Evolutionary conservation across 345 rosid genomes (phyloP), one percentile per base, ranked within the genome.

Genomic region (Citrus glauca): DNA sequence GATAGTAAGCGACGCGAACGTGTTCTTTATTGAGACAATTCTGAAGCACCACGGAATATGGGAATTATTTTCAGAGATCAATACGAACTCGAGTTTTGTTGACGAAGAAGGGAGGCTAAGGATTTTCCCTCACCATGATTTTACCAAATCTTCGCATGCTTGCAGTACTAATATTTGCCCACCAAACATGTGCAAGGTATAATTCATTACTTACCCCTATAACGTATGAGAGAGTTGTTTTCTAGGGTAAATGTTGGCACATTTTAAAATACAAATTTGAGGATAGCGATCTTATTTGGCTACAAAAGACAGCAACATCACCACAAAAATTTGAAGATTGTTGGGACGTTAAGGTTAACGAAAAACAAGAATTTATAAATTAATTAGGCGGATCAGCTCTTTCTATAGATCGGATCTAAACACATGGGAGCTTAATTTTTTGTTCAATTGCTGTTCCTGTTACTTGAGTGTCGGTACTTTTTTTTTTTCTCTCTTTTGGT

Each of bases 101-200:
- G 91, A 91, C 72, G 89, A 79, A 62, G 80, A 85, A 57, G 92
- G 82, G 24, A 88, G 87, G 73, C 77, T 92, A 16, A 86, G 90
- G 87, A 91, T 94, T 42, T 85, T 72, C 37, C 96, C 96, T 64
- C 82, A 82, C 82, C 94, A 91, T 60, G 90, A 91, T 63, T 92
- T 91, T 78, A 81, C 81, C 74, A 79, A 80, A 16, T 79, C 88
- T 38, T 53, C 92, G 33, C 97, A 87, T 77, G 93, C 88, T 8
- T 92, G 97, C 76, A 56, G 19, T 67, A 85, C 84, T 22, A 22
- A n/a, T 33, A 20, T 35, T 28, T 94, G 98, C 78, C 98, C 97
- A 75, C 91, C 92, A 64, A 94, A 92, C 74, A 92, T 94, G 98
- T 94, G 98, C 92, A 92, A 94, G 93, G 98, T 91, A 85, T 91